These are phyloP conservation scores for Paraphoma sp. DNA, from an alignment of 2,329 filamentous ascomycete species.

Conservation along the genomic window DNA sequence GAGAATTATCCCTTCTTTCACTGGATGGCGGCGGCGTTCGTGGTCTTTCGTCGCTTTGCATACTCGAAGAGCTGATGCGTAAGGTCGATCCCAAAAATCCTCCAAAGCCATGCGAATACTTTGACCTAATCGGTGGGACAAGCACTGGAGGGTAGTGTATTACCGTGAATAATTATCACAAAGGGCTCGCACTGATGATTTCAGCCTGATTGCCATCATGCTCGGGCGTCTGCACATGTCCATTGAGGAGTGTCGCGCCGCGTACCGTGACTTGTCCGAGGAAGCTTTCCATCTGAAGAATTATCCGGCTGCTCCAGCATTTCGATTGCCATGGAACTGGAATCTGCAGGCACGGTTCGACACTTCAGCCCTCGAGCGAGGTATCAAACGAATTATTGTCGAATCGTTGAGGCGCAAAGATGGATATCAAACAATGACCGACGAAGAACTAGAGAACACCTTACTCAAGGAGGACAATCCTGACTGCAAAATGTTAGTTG, in stretches of 20 bases:
- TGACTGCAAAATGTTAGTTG: too few species aligned
- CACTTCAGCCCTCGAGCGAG: too few species aligned
- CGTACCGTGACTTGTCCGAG: conserved; percentile 8
- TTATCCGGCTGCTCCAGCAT: conserved; percentile 14
- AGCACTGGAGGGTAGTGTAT: conserved; percentile 6
- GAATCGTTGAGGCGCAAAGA: too few species aligned
- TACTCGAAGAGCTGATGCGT: conserved; percentile 18
- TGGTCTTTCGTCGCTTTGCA: conserved; percentile 13
- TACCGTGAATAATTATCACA: neutral
- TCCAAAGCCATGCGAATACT: conserved; percentile 16
- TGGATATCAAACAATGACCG: too few species aligned
- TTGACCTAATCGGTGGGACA: conserved; percentile 9
- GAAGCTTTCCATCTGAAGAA: conserved; percentile 14
- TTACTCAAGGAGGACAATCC: too few species aligned
- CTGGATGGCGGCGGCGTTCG: conserved; percentile 15
- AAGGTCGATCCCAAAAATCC: conserved; percentile 6
- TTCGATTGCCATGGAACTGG: conserved; percentile 18
- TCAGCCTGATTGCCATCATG: conserved; percentile 14
- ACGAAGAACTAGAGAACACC: too few species aligned
- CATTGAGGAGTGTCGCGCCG: conserved; percentile 13
- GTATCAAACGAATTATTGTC: too few species aligned
- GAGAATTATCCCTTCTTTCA: conserved; percentile 14
- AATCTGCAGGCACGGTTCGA: conserved; percentile 24
- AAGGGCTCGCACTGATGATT: neutral
- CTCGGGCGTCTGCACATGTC: conserved; percentile 12